Conservation (phyloP, 352 stramenopile genomes). For the Pythium guiyangense region DNA sequence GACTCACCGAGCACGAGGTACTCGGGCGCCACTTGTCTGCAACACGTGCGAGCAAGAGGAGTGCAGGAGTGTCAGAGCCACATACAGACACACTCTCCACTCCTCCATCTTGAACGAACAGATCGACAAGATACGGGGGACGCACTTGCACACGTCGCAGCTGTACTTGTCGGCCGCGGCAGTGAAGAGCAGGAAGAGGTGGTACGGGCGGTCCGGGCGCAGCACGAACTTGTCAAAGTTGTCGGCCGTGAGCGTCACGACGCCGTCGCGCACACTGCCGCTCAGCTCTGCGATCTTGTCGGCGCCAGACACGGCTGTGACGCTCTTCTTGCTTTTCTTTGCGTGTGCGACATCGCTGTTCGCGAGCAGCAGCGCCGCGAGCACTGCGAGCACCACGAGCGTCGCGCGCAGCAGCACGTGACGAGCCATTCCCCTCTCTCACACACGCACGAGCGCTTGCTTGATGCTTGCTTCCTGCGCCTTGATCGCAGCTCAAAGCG, state of each 20-base stretch:
- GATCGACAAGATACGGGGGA: conserved; percentile 4
- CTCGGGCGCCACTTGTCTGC: conserved; percentile 60
- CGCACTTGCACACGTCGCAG: conserved; percentile 70
- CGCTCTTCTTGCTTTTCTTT: conserved; percentile 40
- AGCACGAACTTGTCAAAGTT: conserved; percentile 52
- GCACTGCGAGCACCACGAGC: conserved; percentile 20
- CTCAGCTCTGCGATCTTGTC: conserved; percentile 68
- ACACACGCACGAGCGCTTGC: not conserved
- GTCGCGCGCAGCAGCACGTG: conserved; percentile 9
- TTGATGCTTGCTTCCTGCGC: not conserved
- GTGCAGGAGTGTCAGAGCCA: not conserved
- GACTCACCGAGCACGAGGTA: conserved; percentile 61
- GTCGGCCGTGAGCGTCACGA: conserved; percentile 54
- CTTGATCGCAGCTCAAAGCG: not conserved
- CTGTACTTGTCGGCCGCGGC: conserved; percentile 67
- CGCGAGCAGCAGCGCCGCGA: conserved; percentile 5
- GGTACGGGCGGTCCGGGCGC: conserved; percentile 73
- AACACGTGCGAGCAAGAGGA: not conserved
- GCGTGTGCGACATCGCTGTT: conserved; percentile 18
- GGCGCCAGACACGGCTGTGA: conserved; percentile 21
- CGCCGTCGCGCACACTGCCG: conserved; percentile 40
- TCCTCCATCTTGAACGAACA: too few species aligned
- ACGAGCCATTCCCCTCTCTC: not conserved
- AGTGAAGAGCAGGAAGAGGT: conserved; percentile 77
- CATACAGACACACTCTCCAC: too few species aligned